These are phyloP conservation scores for Saitozyma podzolica DNA, from an alignment of 768 basidiomycete genomes.

Conservation along the genomic window DNA sequence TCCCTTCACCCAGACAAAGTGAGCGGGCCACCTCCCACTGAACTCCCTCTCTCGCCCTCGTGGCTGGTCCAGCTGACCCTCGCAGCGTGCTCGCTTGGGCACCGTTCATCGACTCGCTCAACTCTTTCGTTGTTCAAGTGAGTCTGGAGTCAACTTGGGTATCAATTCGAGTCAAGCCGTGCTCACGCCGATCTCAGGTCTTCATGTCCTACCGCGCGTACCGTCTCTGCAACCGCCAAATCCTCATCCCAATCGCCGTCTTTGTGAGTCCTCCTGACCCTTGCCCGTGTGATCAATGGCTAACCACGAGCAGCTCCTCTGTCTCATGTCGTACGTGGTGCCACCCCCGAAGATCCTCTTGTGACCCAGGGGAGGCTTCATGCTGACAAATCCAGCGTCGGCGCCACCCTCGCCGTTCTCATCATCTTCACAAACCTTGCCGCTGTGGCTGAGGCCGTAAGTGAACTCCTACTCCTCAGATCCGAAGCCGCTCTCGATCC, in stretches of 20 bases:
- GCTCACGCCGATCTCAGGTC: background rate
- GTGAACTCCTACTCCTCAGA: background rate
- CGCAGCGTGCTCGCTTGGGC: slow-evolving; percentile 12
- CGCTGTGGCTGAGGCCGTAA: slow-evolving; percentile 17
- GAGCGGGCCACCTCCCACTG: background rate
- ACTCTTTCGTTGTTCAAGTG: slow-evolving; percentile 16
- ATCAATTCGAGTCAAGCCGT: no score
- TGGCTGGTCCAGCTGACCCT: background rate
- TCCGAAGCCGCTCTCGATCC: no score
- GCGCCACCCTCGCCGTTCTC: slow-evolving; percentile 16
- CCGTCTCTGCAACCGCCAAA: slow-evolving; percentile 10
- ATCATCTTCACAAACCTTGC: slow-evolving; percentile 22
- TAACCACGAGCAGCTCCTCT: slow-evolving; percentile 5
- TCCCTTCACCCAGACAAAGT: slow-evolving; percentile 16
- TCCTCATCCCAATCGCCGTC: slow-evolving; percentile 14
- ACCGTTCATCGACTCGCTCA: slow-evolving; percentile 24
- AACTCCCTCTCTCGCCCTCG: background rate
- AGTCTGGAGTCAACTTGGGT: no score
- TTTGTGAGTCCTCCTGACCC: slow-evolving; percentile 3
- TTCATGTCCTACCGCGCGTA: slow-evolving; percentile 29
- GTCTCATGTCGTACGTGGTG: background rate
- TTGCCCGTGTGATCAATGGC: background rate
- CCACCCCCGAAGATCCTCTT: no score
- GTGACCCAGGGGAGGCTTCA: no score
- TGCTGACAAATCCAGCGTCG: no score